phyloP scores from a whole-genome alignment of 805 yeast species.

The Naumovozyma dairenensis region DNA sequence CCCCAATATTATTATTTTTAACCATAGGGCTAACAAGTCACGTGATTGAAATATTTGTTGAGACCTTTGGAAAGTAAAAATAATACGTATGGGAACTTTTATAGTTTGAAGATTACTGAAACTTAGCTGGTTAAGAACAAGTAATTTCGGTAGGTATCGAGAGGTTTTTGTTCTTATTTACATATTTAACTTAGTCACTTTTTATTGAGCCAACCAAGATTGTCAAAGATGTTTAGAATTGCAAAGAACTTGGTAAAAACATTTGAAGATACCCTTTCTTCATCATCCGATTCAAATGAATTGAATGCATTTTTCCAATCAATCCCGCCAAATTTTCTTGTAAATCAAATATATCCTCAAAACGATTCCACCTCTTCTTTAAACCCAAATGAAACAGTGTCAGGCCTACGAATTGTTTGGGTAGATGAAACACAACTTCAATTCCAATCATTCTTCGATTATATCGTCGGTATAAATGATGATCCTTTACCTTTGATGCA shows the following conservation, averaged over 20 bases:
- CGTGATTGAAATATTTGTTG: no score
- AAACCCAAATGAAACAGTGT: constrained; percentile 20
- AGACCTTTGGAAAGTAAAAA: no score
- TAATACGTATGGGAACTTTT: no score
- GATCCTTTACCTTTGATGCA: constrained; percentile 40
- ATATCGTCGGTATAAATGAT: constrained; percentile 69
- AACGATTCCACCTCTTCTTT: not conserved
- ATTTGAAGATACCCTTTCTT: constrained; percentile 35
- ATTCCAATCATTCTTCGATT: constrained; percentile 83
- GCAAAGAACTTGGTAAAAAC: constrained; percentile 54
- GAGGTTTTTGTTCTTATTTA: no score
- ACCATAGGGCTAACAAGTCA: no score
- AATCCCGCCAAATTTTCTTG: constrained; percentile 27
- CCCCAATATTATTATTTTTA: no score
- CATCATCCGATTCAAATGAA: constrained; percentile 25
- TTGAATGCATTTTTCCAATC: constrained; percentile 31
- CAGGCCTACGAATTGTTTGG: constrained; percentile 51
- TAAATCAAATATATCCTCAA: not conserved
- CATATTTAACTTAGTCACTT: no score
- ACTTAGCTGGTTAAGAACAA: no score
- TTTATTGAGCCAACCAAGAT: no score
- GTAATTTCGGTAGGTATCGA: no score
- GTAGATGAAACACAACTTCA: constrained; percentile 44
- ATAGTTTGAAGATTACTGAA: no score
- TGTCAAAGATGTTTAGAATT: constrained; percentile 52